Conservation (phyloP, 257 asterid species). For the Solanum neorickii region DNA sequence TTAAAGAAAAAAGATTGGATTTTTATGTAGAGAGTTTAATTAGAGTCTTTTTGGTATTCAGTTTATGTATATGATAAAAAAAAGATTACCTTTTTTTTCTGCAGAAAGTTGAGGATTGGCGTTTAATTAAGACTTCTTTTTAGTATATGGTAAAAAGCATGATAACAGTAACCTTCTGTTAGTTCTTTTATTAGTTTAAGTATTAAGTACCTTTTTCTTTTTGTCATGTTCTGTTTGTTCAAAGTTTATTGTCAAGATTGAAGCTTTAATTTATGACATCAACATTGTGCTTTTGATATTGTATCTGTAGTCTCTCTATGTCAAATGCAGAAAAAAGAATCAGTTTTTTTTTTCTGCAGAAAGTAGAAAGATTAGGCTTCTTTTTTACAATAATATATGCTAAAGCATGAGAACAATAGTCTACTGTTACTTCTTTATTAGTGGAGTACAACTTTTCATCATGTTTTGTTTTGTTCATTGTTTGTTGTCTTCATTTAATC, state of each 20-base stretch:
- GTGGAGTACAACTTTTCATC: background rate
- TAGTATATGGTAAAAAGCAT: background rate
- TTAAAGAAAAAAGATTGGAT: background rate
- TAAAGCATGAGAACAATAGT: background rate
- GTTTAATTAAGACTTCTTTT: background rate
- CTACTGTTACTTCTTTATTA: background rate
- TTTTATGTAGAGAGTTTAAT: background rate
- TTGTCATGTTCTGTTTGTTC: no score
- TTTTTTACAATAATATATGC: background rate
- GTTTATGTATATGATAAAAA: background rate
- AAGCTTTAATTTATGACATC: no score
- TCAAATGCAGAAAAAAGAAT: background rate
- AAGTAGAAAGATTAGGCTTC: background rate
- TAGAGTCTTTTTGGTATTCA: background rate
- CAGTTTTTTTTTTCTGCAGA: background rate
- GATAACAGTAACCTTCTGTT: background rate
- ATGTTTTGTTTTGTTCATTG: background rate
- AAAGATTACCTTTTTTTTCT: background rate
- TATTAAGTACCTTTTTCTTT: no score
- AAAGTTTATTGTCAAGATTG: no score
- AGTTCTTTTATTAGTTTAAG: no score
- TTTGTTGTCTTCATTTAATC: background rate
- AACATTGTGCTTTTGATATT: background rate
- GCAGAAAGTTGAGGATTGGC: background rate
- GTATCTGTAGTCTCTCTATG: background rate